These are phyloP conservation scores for Protomyces lactucae-debilis DNA, from an alignment of 1,139 yeast genomes.

Conservation along the genomic window DNA sequence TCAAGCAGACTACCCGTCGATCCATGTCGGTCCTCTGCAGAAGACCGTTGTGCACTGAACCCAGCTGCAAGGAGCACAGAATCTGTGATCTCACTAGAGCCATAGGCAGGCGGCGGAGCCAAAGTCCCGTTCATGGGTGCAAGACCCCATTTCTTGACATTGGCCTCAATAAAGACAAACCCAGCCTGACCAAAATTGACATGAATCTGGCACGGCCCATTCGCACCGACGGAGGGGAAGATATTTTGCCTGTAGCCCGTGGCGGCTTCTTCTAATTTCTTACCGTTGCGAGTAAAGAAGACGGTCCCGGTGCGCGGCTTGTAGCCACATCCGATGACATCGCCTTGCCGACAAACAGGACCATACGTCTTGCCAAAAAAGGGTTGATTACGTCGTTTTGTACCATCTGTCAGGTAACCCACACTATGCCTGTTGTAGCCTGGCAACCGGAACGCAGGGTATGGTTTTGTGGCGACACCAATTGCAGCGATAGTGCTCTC, in stretches of 20 bases:
- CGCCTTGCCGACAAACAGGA: slow-evolving; percentile 75
- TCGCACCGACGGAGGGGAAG: slow-evolving; percentile 85
- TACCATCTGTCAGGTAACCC: slow-evolving; percentile 83
- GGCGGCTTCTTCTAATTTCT: slow-evolving; percentile 74
- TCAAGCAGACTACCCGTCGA: background rate
- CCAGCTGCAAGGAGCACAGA: slow-evolving; percentile 23
- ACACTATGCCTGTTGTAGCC: slow-evolving; percentile 67
- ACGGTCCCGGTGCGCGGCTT: slow-evolving; percentile 73
- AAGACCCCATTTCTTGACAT: slow-evolving; percentile 87
- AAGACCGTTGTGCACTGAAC: slow-evolving; percentile 4
- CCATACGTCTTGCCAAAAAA: slow-evolving; percentile 57
- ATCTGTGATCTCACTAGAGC: slow-evolving; percentile 34
- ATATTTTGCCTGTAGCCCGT: slow-evolving; percentile 63
- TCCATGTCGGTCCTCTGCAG: background rate
- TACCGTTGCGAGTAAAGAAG: slow-evolving; percentile 87
- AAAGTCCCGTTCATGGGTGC: slow-evolving; percentile 69
- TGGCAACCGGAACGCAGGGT: slow-evolving; percentile 83
- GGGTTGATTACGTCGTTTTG: slow-evolving; percentile 75
- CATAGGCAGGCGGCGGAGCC: slow-evolving; percentile 74
- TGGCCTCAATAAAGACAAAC: slow-evolving; percentile 91
- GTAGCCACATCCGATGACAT: slow-evolving; percentile 89
- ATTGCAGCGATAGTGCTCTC: slow-evolving; percentile 55
- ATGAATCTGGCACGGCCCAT: slow-evolving; percentile 66
- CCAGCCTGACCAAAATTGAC: slow-evolving; percentile 90
- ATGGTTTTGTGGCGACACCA: slow-evolving; percentile 83